phyloP scores from a whole-genome alignment of 169 alveolate species.

The Plasmodium chabaudi region DNA sequence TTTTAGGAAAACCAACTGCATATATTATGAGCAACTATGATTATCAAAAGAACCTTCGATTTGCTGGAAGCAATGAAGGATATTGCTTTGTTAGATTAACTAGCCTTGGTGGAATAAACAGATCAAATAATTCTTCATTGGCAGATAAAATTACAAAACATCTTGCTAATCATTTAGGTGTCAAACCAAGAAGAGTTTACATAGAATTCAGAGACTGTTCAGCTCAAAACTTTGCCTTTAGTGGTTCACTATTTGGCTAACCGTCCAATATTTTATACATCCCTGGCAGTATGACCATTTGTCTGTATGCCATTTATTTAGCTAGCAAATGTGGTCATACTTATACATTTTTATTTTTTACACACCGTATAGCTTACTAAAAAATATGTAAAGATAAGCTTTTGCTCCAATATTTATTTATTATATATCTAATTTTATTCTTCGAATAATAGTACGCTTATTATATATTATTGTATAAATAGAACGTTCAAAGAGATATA shows the following conservation, averaged over 20 bases:
- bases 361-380: too few species aligned
- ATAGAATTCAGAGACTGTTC: conserved; percentile 51
- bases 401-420: too few species aligned
- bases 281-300: too few species aligned
- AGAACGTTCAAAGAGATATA: too few species aligned
- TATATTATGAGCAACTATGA: conserved; percentile 69
- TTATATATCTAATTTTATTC: too few species aligned
- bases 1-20: conserved; percentile 28
- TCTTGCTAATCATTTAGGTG: conserved; percentile 14
- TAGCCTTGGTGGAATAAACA: conserved; percentile 52
- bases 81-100: conserved; percentile 62
- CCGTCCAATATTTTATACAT: not conserved
- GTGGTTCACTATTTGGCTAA: conserved; percentile 54
- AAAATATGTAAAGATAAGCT: too few species aligned
- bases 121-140: conserved; percentile 34
- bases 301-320: too few species aligned
- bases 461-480: too few species aligned
- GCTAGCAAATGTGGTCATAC: too few species aligned
- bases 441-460: too few species aligned
- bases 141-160: conserved; percentile 50
- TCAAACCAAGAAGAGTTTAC: conserved; percentile 36
- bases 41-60: conserved; percentile 49
- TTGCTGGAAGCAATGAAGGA: conserved; percentile 34
- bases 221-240: conserved; percentile 54
- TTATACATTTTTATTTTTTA: too few species aligned